Conservation (phyloP, 2,329 filamentous ascomycete genomes). For the Aspergillus pseudotamarii region DNA sequence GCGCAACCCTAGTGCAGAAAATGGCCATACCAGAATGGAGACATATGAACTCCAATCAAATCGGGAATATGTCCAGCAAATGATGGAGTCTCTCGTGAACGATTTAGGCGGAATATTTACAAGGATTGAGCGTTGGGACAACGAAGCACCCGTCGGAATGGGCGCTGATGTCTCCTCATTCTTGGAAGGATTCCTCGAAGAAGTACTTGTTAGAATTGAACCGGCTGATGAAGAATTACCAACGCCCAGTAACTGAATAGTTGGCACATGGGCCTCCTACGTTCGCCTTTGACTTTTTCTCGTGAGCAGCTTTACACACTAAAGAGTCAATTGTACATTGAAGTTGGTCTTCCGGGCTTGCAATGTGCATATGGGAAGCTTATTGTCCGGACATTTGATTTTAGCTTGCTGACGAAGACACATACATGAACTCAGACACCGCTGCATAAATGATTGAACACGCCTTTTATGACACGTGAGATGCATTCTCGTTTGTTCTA, state of each 20-base stretch:
- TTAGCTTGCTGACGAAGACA: background rate
- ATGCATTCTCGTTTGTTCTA: constrained; percentile 1
- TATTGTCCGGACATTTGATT: background rate
- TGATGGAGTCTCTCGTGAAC: constrained; percentile 76
- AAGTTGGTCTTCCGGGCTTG: background rate
- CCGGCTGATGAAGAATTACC: constrained; percentile 54
- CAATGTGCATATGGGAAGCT: background rate
- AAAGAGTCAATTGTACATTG: background rate
- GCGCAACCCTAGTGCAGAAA: constrained; percentile 46
- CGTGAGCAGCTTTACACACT: background rate
- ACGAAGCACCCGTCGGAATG: constrained; percentile 87
- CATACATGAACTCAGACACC: constrained; percentile 1
- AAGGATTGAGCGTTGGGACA: constrained; percentile 88
- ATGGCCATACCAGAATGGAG: constrained; percentile 54
- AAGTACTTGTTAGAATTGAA: constrained; percentile 89
- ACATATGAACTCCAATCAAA: constrained; percentile 58
- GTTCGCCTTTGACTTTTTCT: background rate
- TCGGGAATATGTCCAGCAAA: constrained; percentile 78
- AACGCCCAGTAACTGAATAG: background rate
- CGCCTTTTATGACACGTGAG: constrained; percentile 10
- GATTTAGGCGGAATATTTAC: constrained; percentile 82
- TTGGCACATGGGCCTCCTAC: background rate
- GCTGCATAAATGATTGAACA: background rate
- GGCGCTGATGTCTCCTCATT: constrained; percentile 86
- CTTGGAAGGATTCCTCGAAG: constrained; percentile 88